Evolutionary conservation across 2,329 filamentous ascomycete genomes (phyloP).

Genomic region (Myrmaecium sp.): DNA sequence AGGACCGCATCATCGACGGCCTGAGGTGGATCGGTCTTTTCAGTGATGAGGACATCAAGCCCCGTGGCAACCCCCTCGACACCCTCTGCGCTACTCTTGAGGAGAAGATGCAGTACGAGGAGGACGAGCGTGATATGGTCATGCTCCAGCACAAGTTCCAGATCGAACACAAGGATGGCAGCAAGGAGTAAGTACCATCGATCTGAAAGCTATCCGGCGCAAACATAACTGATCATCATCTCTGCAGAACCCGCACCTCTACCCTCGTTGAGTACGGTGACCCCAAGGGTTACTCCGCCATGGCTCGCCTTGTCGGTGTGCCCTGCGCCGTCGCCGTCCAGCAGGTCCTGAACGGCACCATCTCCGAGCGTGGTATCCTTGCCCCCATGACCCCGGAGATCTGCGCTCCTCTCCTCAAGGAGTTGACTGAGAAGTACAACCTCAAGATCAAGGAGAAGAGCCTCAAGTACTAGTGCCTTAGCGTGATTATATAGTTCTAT

Average conservation of each 20-base stretch:
- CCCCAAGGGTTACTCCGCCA: conserved; percentile 61
- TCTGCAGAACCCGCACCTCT: conserved; percentile 60
- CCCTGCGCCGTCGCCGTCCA: conserved; percentile 59
- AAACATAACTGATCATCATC: no score
- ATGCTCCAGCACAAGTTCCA: conserved; percentile 68
- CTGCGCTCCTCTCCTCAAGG: conserved; percentile 56
- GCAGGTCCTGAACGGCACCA: conserved; percentile 59
- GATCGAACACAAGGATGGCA: conserved; percentile 68
- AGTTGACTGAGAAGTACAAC: conserved; percentile 61
- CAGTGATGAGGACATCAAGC: conserved; percentile 50
- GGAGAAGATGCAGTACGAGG: conserved; percentile 77
- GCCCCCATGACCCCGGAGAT: conserved; percentile 61
- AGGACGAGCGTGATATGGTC: conserved; percentile 71
- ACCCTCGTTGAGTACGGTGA: conserved; percentile 74
- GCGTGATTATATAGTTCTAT: no score
- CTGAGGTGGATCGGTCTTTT: conserved; percentile 57
- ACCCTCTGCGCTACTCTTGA: conserved; percentile 81
- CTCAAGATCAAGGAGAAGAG: conserved; percentile 59
- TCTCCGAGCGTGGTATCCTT: conserved; percentile 55
- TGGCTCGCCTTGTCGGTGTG: conserved; percentile 69
- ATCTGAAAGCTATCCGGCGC: no score
- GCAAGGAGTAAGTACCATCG: no score
- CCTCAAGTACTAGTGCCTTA: no score
- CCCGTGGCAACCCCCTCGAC: conserved; percentile 67
- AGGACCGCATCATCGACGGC: conserved; percentile 51